Conservation (phyloP, 1,284 basidiomycete genomes). For the Naganishia liquefaciens region DNA sequence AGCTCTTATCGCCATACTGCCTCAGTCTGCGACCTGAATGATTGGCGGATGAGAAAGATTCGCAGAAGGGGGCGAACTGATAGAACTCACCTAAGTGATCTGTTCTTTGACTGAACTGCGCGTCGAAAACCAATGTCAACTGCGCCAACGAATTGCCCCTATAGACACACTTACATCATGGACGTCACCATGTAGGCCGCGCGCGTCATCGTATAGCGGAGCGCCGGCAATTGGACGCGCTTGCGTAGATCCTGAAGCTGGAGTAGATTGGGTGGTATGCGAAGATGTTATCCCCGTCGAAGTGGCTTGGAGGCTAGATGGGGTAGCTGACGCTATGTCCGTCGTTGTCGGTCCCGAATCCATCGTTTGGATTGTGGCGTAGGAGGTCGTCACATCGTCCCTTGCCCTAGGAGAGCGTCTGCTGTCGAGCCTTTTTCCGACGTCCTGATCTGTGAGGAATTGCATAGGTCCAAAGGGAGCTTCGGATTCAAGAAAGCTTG, state of each 20-base stretch:
- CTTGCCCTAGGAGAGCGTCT: background rate
- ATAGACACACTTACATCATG: background rate
- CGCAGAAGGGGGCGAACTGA: no score
- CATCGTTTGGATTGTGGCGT: background rate
- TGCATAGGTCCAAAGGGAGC: background rate
- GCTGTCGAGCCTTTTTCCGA: no score
- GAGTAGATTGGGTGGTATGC: background rate
- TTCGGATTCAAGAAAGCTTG: background rate
- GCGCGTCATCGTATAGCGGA: background rate
- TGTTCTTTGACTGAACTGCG: background rate
- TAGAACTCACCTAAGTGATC: background rate
- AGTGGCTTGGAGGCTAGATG: conserved; percentile 11
- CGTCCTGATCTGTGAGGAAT: no score
- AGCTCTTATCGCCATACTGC: background rate
- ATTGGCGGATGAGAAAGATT: no score
- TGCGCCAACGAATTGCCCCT: no score
- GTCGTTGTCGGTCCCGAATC: background rate
- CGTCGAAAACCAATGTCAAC: no score
- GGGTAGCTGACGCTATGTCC: background rate
- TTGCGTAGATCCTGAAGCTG: conserved; percentile 7
- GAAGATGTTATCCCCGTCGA: background rate
- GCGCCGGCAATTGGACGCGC: no score
- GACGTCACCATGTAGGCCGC: background rate
- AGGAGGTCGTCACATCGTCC: background rate
- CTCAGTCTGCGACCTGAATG: background rate